Conservation (phyloP, 1,284 basidiomycete species). For the Leccinum subrobustum region DNA sequence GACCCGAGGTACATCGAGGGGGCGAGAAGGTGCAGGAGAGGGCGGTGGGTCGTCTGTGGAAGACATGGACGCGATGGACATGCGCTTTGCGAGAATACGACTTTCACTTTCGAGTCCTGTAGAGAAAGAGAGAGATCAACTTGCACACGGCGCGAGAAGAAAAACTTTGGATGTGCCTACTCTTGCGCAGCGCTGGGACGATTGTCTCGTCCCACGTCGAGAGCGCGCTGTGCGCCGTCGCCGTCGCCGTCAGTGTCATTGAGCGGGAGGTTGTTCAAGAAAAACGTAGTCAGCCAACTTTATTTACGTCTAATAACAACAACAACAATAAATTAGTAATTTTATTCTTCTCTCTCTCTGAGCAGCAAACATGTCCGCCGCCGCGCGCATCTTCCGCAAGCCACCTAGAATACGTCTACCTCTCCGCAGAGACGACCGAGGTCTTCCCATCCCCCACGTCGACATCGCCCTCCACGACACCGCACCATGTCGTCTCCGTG, state of each 20-base stretch:
- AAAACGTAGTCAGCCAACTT: background rate
- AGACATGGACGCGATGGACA: conserved; percentile 67
- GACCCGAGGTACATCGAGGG: conserved; percentile 19
- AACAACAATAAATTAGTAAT: background rate
- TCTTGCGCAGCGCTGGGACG: conserved; percentile 31
- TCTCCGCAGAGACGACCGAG: conserved; percentile 47
- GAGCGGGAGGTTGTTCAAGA: background rate
- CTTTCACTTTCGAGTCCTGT: conserved; percentile 74
- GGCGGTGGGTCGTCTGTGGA: conserved; percentile 43
- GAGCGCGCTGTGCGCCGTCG: conserved; percentile 23
- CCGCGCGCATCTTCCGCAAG: conserved; percentile 42
- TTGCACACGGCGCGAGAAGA: background rate
- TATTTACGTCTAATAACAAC: background rate
- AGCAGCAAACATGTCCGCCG: conserved; percentile 28
- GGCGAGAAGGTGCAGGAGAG: conserved; percentile 16
- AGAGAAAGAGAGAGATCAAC: conserved; percentile 7
- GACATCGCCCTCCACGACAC: conserved; percentile 39
- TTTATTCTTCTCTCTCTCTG: background rate
- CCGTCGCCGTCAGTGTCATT: conserved; percentile 29
- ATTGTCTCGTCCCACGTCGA: conserved; percentile 35
- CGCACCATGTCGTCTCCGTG: conserved; percentile 73
- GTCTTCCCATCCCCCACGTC: conserved; percentile 67
- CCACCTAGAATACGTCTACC: conserved; percentile 46
- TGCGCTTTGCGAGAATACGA: conserved; percentile 64
- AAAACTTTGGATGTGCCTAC: conserved; percentile 17